Evolutionary conservation across 2,329 filamentous ascomycete genomes (phyloP), one percentile per base, ranked within the genome.

Genomic region (Arthrinium puccinioides): DNA sequence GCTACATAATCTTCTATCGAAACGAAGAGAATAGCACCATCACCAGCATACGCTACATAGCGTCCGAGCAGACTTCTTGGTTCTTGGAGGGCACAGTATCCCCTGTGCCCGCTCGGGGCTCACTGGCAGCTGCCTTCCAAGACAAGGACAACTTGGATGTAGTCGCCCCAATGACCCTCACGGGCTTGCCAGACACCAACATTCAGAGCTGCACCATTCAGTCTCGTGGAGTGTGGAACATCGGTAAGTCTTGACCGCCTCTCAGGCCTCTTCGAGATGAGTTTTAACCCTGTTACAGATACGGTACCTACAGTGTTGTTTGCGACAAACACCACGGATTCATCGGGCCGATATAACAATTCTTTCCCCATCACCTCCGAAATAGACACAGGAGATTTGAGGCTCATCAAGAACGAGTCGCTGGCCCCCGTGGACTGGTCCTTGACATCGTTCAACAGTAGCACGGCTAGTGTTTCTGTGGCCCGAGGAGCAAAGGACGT

Each of bases 371-470:
- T 30, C 20, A 32, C 20, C n/a, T 21, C 21, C n/a, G 41, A 59
- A n/a, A 52, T 53, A 3, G 43, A 48, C 2, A 55, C 9, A 21
- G 40, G n/a, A 42, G 19, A 16, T 13, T 44, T 50, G 51, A 34
- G 45, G 36, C 6, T 44, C 53, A 19, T 31, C 44, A 9, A 39
- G 37, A 10, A 53, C 48, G 45, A 39, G 42, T 21, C 51, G 49
- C 40, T 45, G 37, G 8, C 38, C 47, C 9, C 29, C 21, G 9
- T 23, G 37, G 4, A 5, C 4, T 19, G 20, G 20, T 21, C 31
- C 14, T 18, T 59, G 15, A 52, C 46, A n/a, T n/a, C n/a, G n/a
- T n/a, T n/a, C n/a, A n/a, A n/a, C n/a, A n/a, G n/a, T n/a, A n/a
- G n/a, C n/a, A n/a, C n/a, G n/a, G n/a, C n/a, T n/a, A n/a, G n/a